These are phyloP conservation scores for Penicillium herquei DNA, from an alignment of 495 filamentous ascomycete genomes.

Conservation along the genomic window DNA sequence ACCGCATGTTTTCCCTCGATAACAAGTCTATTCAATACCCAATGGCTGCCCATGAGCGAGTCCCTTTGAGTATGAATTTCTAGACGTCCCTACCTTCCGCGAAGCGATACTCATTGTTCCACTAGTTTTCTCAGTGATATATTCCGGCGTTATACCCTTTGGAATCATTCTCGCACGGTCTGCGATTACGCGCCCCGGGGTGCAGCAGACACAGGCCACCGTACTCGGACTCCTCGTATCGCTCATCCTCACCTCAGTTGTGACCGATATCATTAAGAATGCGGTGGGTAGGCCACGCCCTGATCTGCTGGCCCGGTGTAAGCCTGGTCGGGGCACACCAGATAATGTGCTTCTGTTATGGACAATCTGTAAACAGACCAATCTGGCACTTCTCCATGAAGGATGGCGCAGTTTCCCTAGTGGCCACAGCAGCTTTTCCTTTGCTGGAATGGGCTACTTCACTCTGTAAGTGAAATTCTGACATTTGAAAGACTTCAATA, in stretches of 20 bases:
- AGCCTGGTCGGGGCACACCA: constrained; percentile 64
- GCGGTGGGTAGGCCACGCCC: constrained; percentile 85
- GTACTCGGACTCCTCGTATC: constrained; percentile 76
- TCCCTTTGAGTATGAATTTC: constrained; percentile 64
- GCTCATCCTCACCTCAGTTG: constrained; percentile 71
- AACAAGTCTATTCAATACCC: constrained; percentile 83
- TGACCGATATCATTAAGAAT: constrained; percentile 94
- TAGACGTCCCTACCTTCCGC: not conserved
- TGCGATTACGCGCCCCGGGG: constrained; percentile 52
- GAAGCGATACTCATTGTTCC: not conserved
- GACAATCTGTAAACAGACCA: constrained; percentile 75
- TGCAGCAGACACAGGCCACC: constrained; percentile 84
- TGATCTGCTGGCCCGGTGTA: constrained; percentile 86
- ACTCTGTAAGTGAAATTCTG: constrained; percentile 47
- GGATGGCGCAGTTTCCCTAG: constrained; percentile 93
- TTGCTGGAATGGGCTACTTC: constrained; percentile 81
- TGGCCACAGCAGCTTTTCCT: constrained; percentile 84
- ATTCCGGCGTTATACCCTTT: constrained; percentile 70
- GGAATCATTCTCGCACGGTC: constrained; percentile 64
- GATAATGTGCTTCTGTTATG: constrained; percentile 66
- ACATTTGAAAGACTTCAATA: too few species aligned
- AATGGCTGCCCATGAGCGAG: constrained; percentile 79
- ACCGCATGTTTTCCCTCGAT: constrained; percentile 72
- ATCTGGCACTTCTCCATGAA: constrained; percentile 79
- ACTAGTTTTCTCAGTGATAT: constrained; percentile 69